Percentiles rank a stretch among this genome's conserved stretches.
Evolutionary conservation across 2,329 filamentous ascomycete species (phyloP).

Genomic region (Ophiosphaerella korrae): DNA sequence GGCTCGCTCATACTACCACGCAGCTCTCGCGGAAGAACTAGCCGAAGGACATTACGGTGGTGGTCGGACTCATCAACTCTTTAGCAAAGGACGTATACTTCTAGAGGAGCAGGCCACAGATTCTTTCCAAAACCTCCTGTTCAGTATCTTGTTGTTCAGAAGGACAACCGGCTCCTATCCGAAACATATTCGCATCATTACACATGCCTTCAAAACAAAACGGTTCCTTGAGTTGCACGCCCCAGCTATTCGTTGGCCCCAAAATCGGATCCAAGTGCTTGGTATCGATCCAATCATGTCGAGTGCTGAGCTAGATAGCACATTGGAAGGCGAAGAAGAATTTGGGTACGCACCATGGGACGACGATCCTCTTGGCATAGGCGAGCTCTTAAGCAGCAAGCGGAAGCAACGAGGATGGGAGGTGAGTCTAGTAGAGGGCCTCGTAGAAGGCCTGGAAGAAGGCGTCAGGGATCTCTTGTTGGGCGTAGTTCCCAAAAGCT

Average conservation of each 20-base stretch:
- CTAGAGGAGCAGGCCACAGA: conserved; percentile 78
- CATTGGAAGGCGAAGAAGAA: conserved; percentile 43
- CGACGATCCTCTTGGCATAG: conserved; percentile 48
- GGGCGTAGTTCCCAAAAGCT: conserved; percentile 22
- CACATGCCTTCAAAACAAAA: conserved; percentile 54
- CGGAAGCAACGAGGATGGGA: conserved; percentile 50
- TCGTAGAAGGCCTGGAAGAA: conserved; percentile 33
- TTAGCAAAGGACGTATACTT: conserved; percentile 53
- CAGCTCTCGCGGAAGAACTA: conserved; percentile 33
- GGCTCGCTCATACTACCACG: conserved; percentile 44
- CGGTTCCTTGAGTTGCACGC: conserved; percentile 51
- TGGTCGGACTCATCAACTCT: conserved; percentile 34
- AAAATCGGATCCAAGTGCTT: conserved; percentile 47
- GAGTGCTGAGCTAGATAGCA: conserved; percentile 40
- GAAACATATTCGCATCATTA: conserved; percentile 49
- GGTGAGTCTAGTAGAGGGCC: conserved; percentile 12
- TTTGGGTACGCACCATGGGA: conserved; percentile 47
- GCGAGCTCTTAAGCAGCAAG: conserved; percentile 45
- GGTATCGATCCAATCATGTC: conserved; percentile 54
- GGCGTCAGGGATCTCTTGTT: conserved; percentile 34
- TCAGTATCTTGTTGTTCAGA: conserved; percentile 67
- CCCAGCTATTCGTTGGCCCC: conserved; percentile 51
- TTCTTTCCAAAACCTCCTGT: conserved; percentile 83
- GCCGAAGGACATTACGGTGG: conserved; percentile 29
- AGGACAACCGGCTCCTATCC: conserved; percentile 49